phyloP scores from a whole-genome alignment of 768 basidiomycete genomes.

The Crepidotus variabilis region DNA sequence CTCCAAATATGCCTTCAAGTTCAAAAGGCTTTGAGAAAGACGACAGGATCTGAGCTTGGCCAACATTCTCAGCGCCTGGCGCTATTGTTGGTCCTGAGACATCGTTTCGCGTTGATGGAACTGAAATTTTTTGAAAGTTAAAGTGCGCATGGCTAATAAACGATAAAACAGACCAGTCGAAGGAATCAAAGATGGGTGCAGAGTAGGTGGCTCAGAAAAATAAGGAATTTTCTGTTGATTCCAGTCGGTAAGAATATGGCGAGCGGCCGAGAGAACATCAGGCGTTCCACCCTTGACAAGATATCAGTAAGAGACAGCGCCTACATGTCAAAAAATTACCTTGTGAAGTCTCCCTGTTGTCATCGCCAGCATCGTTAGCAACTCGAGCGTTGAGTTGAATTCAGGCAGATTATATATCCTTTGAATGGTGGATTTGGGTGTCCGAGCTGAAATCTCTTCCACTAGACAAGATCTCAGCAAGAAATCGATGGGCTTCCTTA shows the following conservation, averaged over 20 bases:
- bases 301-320: background rate
- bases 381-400: conserved; percentile 70
- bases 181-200: conserved; percentile 78
- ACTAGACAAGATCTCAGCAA: conserved; percentile 41
- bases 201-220: conserved; percentile 70
- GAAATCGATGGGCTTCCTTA: background rate
- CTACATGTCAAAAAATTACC: conserved; percentile 30
- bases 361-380: conserved; percentile 87
- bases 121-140: conserved; percentile 7
- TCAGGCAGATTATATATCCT: conserved; percentile 85
- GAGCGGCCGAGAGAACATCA: conserved; percentile 78
- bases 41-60: conserved; percentile 74
- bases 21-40: conserved; percentile 77
- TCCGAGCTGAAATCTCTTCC: conserved; percentile 80
- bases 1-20: conserved; percentile 73
- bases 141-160: background rate
- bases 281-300: conserved; percentile 78
- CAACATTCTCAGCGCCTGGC: conserved; percentile 75
- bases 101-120: conserved; percentile 22
- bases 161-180: conserved; percentile 30
- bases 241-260: conserved; percentile 86
- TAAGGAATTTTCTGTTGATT: conserved; percentile 95
- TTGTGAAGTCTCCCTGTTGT: conserved; percentile 81
- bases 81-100: conserved; percentile 37
- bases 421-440: conserved; percentile 64